These are phyloP conservation scores for Acanthamoeba lenticulata DNA, from an alignment of 208 protist species.

Conservation along the genomic window DNA sequence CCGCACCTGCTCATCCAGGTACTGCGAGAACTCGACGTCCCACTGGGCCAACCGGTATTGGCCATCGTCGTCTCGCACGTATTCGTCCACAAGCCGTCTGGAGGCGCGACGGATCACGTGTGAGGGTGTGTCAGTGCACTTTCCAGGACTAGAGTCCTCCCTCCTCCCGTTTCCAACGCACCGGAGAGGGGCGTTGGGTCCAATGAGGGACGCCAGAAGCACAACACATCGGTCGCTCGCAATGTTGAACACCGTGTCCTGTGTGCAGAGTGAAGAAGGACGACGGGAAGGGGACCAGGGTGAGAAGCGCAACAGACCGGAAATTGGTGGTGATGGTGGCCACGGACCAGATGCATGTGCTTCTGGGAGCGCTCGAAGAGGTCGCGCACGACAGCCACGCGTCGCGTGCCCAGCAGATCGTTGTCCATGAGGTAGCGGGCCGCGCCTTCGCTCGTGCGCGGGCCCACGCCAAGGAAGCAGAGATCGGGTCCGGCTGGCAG, in stretches of 20 bases:
- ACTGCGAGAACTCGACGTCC: constrained; percentile 54
- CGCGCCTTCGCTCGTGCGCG: constrained; percentile 82
- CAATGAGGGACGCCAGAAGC: constrained; percentile 79
- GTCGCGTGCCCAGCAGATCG: constrained; percentile 84
- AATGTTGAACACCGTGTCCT: constrained; percentile 82
- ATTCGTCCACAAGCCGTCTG: constrained; percentile 81
- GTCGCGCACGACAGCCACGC: constrained; percentile 79
- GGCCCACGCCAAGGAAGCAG: constrained; percentile 84
- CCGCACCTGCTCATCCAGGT: constrained; percentile 9
- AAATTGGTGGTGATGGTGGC: neutral
- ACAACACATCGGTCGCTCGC: constrained; percentile 70
- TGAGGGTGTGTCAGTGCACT: neutral
- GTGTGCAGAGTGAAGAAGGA: neutral
- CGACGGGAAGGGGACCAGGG: neutral
- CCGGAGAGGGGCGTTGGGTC: neutral
- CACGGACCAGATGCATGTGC: constrained; percentile 80
- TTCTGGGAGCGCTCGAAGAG: constrained; percentile 77
- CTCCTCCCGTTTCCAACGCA: neutral
- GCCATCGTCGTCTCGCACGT: neutral
- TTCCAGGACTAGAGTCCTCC: too few relatives aligned
- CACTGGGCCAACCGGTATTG: constrained; percentile 38
- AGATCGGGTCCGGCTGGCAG: constrained; percentile 75
- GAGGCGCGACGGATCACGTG: too few relatives aligned
- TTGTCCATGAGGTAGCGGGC: constrained; percentile 85
- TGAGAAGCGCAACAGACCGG: neutral